phyloP scores from a whole-genome alignment of 1,284 basidiomycete species.

The Apiotrichum veenhuisii region DNA sequence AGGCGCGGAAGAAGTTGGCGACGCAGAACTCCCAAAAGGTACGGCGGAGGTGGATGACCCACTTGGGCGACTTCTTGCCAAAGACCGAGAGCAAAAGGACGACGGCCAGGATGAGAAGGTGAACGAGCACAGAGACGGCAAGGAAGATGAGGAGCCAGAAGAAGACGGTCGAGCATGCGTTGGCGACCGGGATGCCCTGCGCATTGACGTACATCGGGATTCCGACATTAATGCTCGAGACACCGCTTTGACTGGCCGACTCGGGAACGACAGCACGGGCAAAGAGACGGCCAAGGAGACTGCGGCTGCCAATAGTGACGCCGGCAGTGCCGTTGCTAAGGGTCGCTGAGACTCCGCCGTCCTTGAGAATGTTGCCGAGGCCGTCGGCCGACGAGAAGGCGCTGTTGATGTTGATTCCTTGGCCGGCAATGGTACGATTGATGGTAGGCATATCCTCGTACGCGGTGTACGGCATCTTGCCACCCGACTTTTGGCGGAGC shows the following conservation, averaged over 20 bases:
- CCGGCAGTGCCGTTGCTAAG: no score
- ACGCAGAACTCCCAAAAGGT: slow-evolving; percentile 52
- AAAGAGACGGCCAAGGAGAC: slow-evolving; percentile 59
- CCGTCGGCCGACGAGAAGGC: neutral
- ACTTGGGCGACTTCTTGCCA: slow-evolving; percentile 14
- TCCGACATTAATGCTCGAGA: slow-evolving; percentile 59
- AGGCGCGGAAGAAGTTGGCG: slow-evolving; percentile 53
- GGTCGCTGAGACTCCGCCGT: slow-evolving; percentile 1
- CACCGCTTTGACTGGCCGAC: neutral
- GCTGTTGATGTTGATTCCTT: slow-evolving; percentile 52
- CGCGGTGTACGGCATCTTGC: slow-evolving; percentile 62
- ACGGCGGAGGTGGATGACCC: slow-evolving; percentile 51
- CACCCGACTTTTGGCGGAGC: slow-evolving; percentile 78
- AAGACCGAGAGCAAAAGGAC: slow-evolving; percentile 39
- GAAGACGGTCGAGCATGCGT: slow-evolving; percentile 80
- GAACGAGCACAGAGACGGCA: slow-evolving; percentile 59
- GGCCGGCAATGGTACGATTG: slow-evolving; percentile 70
- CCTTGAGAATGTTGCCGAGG: slow-evolving; percentile 2
- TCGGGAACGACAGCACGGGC: slow-evolving; percentile 31
- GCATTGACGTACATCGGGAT: slow-evolving; percentile 75
- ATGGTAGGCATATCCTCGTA: slow-evolving; percentile 61
- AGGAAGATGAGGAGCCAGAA: slow-evolving; percentile 63
- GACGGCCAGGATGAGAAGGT: slow-evolving; percentile 57
- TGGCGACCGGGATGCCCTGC: slow-evolving; percentile 68
- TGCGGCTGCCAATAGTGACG: no score